Evolutionary conservation across 176 grass and related monocot species (phyloP).

Genomic region (Carex cristatella): DNA sequence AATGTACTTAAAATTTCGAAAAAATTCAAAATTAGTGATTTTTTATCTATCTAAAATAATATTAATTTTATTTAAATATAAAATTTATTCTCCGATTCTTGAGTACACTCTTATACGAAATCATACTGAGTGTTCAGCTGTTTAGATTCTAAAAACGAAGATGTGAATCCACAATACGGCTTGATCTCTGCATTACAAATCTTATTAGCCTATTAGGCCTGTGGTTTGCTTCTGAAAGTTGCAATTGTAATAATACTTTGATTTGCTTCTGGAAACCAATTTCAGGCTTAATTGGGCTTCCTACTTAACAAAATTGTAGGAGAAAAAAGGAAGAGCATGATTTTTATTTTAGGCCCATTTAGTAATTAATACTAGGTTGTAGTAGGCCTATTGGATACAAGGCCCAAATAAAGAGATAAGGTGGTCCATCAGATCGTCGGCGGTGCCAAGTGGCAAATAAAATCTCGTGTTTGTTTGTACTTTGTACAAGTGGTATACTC

Average conservation of each 20-base stretch:
- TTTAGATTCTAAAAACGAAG: too few relatives aligned
- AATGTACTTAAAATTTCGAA: too few relatives aligned
- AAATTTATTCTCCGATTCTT: too few relatives aligned
- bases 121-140: too few relatives aligned
- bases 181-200: too few relatives aligned
- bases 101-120: too few relatives aligned
- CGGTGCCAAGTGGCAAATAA: not conserved
- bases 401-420: constrained; percentile 12
- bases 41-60: too few relatives aligned
- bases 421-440: not conserved
- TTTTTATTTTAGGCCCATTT: not conserved
- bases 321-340: not conserved
- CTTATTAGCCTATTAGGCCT: not conserved
- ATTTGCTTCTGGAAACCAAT: not conserved
- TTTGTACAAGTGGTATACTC: constrained; percentile 3
- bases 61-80: too few relatives aligned
- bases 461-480: constrained; percentile 4
- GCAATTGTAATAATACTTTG: not conserved
- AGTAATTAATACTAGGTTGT: not conserved
- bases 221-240: not conserved
- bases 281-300: not conserved
- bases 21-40: too few relatives aligned
- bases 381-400: not conserved
- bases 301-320: not conserved
- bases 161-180: too few relatives aligned